phyloP scores from a whole-genome alignment of 2,329 filamentous ascomycete genomes.

The Aquanectria penicillioides region DNA sequence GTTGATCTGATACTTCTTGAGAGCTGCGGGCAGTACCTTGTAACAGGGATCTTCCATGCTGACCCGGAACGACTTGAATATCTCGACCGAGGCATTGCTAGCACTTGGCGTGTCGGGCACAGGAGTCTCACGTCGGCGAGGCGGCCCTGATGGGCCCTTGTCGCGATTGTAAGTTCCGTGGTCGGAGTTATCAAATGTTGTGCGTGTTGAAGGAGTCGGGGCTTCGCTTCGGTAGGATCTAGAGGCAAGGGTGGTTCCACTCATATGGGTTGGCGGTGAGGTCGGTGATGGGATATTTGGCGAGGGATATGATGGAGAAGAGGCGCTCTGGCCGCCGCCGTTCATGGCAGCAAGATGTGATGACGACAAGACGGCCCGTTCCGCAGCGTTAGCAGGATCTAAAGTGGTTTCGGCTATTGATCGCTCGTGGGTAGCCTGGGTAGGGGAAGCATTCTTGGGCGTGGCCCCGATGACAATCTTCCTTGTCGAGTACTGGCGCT shows the following conservation, averaged over 20 bases:
- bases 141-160: slow-evolving; percentile 49
- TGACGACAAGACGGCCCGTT: slow-evolving; percentile 73
- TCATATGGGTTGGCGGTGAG: slow-evolving; percentile 67
- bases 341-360: slow-evolving; percentile 78
- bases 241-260: slow-evolving; percentile 67
- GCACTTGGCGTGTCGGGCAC: slow-evolving; percentile 67
- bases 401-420: slow-evolving; percentile 71
- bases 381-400: slow-evolving; percentile 75
- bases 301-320: slow-evolving; percentile 66
- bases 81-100: slow-evolving; percentile 78
- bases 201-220: slow-evolving; percentile 62
- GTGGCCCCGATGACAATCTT: slow-evolving; percentile 76
- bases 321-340: slow-evolving; percentile 65
- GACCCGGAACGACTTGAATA: slow-evolving; percentile 98
- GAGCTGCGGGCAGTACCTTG: slow-evolving; percentile 92
- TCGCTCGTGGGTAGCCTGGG: slow-evolving; percentile 75
- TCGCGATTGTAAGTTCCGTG: slow-evolving; percentile 45
- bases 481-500: slow-evolving; percentile 79
- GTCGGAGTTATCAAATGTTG: slow-evolving; percentile 65
- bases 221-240: slow-evolving; percentile 69
- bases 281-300: slow-evolving; percentile 77
- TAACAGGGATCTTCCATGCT: slow-evolving; percentile 98
- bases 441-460: slow-evolving; percentile 81
- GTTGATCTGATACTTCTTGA: slow-evolving; percentile 98
- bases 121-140: slow-evolving; percentile 70